These are phyloP conservation scores for peach (Prunus persica) DNA, from an alignment of 306 rosid genomes.

Conservation along the genomic window Prunus_persica_NCBIv2 NC_034013.1:16898501-16899000, in stretches of 20 bases:
- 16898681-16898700: not conserved
- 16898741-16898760: not conserved
- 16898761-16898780: not conserved
- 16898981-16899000: not conserved
- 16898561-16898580: conserved; percentile 96
- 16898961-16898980: not conserved
- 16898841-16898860: not conserved
- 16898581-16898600: conserved; percentile 52
- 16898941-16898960: not conserved
- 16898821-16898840: not conserved
- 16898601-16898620: not conserved
- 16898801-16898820: not conserved
- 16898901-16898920: not conserved
- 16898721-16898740: not conserved
- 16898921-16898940: not conserved
- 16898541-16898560: conserved; percentile 97
- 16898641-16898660: not conserved
- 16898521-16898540: conserved; percentile 95
- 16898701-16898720: not conserved
- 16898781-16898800: not conserved
- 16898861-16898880: not conserved
- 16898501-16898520: conserved; percentile 83
- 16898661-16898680: not conserved
- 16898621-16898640: not conserved
- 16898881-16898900: not conserved